phyloP scores from a whole-genome alignment of 257 asterid genomes.

The Fraxinus pennsylvanica region DNA sequence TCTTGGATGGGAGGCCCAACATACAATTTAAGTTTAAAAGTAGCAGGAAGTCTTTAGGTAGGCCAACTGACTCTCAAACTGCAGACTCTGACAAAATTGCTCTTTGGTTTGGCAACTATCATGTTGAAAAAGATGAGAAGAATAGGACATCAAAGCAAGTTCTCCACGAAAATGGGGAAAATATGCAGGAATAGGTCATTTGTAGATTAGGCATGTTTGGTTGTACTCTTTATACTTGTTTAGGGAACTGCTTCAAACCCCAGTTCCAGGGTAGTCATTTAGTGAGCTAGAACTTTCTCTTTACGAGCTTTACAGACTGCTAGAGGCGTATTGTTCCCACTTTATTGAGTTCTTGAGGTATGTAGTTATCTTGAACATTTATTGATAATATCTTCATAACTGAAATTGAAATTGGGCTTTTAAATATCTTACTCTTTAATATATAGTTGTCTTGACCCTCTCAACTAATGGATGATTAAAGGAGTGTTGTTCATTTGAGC shows the following conservation, averaged over 20 bases:
- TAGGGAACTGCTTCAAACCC: conserved; percentile 43
- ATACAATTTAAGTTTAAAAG: conserved; percentile 52
- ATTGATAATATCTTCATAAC: conserved; percentile 34
- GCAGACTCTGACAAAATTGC: conserved; percentile 36
- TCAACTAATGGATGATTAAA: not conserved
- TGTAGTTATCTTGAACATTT: conserved; percentile 42
- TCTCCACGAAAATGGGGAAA: conserved; percentile 39
- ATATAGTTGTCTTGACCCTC: not conserved
- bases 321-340: conserved; percentile 32
- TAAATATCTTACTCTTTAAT: not conserved
- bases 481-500: not conserved
- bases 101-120: conserved; percentile 48
- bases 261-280: conserved; percentile 1
- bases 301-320: conserved; percentile 40
- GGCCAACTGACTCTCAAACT: conserved; percentile 30
- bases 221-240: conserved; percentile 52
- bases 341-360: conserved; percentile 45
- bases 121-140: conserved; percentile 39
- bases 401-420: conserved; percentile 26
- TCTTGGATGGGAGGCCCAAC: conserved; percentile 49
- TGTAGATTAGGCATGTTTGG: conserved; percentile 57
- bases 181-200: conserved; percentile 40
- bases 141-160: conserved; percentile 42
- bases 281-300: conserved; percentile 45
- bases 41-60: conserved; percentile 38